phyloP scores from a whole-genome alignment of 768 basidiomycete species.

The Ramaria sp. region DNA sequence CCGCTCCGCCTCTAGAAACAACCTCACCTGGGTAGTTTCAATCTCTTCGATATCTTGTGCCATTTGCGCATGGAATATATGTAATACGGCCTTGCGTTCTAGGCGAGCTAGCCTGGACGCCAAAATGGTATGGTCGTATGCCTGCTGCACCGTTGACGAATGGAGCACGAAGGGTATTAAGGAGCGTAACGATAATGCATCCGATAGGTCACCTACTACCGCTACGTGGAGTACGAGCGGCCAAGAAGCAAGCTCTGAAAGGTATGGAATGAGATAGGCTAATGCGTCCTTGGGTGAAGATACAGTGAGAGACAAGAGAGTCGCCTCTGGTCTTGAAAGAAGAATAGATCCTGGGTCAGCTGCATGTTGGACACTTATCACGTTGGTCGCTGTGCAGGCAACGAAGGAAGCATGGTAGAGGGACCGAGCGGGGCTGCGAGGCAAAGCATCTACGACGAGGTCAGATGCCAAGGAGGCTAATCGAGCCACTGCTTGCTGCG shows the following conservation, averaged over 20 bases:
- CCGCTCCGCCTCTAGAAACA: slow-evolving; percentile 46
- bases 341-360: slow-evolving; percentile 54
- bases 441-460: slow-evolving; percentile 46
- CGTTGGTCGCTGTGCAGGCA: slow-evolving; percentile 19
- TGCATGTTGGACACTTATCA: slow-evolving; percentile 46
- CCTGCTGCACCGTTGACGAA: slow-evolving; percentile 66
- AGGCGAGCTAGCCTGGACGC: slow-evolving; percentile 68
- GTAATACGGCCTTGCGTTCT: slow-evolving; percentile 70
- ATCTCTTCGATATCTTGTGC: slow-evolving; percentile 37
- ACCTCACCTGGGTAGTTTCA: slow-evolving; percentile 43
- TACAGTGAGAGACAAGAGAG: slow-evolving; percentile 53
- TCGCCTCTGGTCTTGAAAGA: slow-evolving; percentile 30
- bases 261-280: slow-evolving; percentile 52
- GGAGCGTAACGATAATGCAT: slow-evolving; percentile 67
- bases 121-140: slow-evolving; percentile 83
- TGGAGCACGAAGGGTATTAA: slow-evolving; percentile 74
- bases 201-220: slow-evolving; percentile 53
- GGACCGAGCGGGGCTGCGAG: slow-evolving; percentile 29
- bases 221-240: slow-evolving; percentile 69
- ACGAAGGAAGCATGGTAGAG: slow-evolving; percentile 29
- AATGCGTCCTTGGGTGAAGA: slow-evolving; percentile 38
- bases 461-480: slow-evolving; percentile 67
- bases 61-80: slow-evolving; percentile 54
- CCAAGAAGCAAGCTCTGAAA: slow-evolving; percentile 51
- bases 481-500: slow-evolving; percentile 41